phyloP scores from a whole-genome alignment of 2,329 filamentous ascomycete species.

The Didymellaceae sp. region DNA sequence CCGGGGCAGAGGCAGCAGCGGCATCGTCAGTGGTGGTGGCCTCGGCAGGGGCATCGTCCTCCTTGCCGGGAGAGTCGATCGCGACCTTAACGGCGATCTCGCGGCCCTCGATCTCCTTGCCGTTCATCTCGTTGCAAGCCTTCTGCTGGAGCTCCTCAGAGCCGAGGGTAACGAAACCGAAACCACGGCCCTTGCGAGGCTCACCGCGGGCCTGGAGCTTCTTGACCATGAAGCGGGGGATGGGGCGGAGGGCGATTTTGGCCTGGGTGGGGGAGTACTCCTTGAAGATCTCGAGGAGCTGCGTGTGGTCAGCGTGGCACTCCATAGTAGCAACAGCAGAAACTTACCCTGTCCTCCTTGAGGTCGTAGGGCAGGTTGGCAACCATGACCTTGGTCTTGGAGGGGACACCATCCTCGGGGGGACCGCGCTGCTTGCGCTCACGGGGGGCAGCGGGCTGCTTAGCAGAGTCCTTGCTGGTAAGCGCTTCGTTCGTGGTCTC shows the following conservation, averaged over 20 bases:
- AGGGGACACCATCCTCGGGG: slow-evolving; percentile 94
- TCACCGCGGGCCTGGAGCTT: slow-evolving; percentile 98
- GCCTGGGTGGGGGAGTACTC: slow-evolving; percentile 91
- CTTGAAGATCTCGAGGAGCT: slow-evolving; percentile 98
- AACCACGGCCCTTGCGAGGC: slow-evolving; percentile 97
- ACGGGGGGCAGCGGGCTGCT: slow-evolving; percentile 55
- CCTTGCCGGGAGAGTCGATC: slow-evolving; percentile 99
- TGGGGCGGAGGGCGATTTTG: slow-evolving; percentile 98
- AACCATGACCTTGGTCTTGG: slow-evolving; percentile 99
- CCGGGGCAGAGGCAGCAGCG: slow-evolving; percentile 41
- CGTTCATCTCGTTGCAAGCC: slow-evolving; percentile 98
- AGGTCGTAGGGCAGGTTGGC: slow-evolving; percentile 98
- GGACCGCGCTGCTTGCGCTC: slow-evolving; percentile 85
- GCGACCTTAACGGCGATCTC: slow-evolving; percentile 99
- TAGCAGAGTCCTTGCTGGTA: slow-evolving; percentile 58
- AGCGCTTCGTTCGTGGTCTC: slow-evolving; percentile 61
- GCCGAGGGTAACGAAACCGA: slow-evolving; percentile 95
- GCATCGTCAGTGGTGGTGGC: slow-evolving; percentile 52
- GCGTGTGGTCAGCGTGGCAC: slow-evolving; percentile 20
- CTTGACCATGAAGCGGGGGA: slow-evolving; percentile 99
- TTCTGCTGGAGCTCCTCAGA: slow-evolving; percentile 97
- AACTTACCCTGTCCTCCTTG: slow-evolving; percentile 89
- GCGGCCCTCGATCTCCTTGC: slow-evolving; percentile 97
- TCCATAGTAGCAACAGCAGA: not conserved
- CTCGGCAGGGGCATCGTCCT: slow-evolving; percentile 73